Evolutionary conservation across 306 rosid species (phyloP).

Genomic region (Cucurbita ficifolia): DNA sequence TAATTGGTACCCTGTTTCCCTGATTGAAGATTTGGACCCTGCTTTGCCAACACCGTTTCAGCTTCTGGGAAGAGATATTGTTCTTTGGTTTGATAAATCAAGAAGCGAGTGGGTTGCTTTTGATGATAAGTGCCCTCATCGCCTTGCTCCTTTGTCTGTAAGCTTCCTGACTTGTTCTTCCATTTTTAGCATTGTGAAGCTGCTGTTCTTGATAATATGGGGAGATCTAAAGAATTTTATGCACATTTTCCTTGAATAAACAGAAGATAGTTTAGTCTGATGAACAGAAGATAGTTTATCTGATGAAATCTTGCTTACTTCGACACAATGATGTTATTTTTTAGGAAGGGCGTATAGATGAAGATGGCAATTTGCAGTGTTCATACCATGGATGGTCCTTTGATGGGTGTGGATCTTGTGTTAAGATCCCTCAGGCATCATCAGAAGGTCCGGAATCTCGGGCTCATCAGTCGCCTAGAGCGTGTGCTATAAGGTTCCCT

Average conservation of each 20-base stretch:
- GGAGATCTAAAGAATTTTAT: background rate
- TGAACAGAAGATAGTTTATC: background rate
- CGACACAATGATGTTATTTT: conserved; percentile 3
- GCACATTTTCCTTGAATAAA: background rate
- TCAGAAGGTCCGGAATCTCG: conserved; percentile 85
- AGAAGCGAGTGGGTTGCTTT: conserved; percentile 69
- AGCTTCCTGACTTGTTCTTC: conserved; percentile 4
- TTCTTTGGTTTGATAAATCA: conserved; percentile 61
- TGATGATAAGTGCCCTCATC: conserved; percentile 92
- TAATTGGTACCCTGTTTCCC: conserved; percentile 98
- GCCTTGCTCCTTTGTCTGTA: conserved; percentile 95
- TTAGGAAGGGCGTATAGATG: conserved; percentile 96
- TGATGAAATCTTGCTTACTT: background rate
- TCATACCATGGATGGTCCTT: conserved; percentile 98
- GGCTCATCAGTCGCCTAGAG: conserved; percentile 62
- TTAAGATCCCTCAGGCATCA: conserved; percentile 74
- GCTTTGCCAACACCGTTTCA: conserved; percentile 68
- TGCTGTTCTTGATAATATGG: background rate
- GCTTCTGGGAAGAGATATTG: conserved; percentile 86
- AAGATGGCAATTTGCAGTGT: conserved; percentile 82
- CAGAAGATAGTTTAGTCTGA: too few species aligned
- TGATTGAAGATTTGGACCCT: conserved; percentile 78
- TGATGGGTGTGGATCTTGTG: conserved; percentile 78
- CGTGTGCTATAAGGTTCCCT: conserved; percentile 72
- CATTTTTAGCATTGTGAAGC: background rate